These are phyloP conservation scores for Ceratocystis lukuohia DNA, from an alignment of 2,329 filamentous ascomycete genomes.

Conservation along the genomic window DNA sequence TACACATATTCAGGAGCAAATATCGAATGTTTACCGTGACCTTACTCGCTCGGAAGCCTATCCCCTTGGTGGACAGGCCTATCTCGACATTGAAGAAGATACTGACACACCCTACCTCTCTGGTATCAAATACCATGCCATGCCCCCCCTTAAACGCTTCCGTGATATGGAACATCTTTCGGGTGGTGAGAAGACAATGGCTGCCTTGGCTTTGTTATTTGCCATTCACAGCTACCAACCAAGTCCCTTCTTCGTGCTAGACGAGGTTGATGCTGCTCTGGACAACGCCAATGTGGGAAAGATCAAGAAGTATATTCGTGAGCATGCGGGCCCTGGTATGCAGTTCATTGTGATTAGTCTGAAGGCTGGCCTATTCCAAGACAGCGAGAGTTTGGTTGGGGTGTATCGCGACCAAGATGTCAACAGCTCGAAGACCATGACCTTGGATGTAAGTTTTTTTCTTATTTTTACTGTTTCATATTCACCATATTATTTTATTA, in stretches of 20 bases:
- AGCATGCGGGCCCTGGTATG: slow-evolving; percentile 92
- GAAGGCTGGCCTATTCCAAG: slow-evolving; percentile 90
- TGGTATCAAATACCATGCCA: slow-evolving; percentile 95
- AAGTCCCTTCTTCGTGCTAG: slow-evolving; percentile 91
- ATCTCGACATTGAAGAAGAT: slow-evolving; percentile 85
- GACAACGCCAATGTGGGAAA: slow-evolving; percentile 95
- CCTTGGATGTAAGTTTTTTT: slow-evolving; percentile 68
- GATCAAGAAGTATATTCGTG: slow-evolving; percentile 89
- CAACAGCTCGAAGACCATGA: slow-evolving; percentile 83
- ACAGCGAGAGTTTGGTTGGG: slow-evolving; percentile 87
- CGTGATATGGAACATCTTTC: slow-evolving; percentile 97
- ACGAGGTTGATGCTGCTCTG: slow-evolving; percentile 95
- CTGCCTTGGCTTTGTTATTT: slow-evolving; percentile 87
- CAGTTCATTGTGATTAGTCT: slow-evolving; percentile 97
- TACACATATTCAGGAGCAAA: slow-evolving; percentile 86
- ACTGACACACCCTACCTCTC: slow-evolving; percentile 92
- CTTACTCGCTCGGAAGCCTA: slow-evolving; percentile 83
- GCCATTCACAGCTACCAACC: slow-evolving; percentile 95
- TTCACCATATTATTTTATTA: neutral
- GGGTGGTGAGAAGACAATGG: slow-evolving; percentile 97
- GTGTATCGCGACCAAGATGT: slow-evolving; percentile 90
- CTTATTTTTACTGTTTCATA: neutral
- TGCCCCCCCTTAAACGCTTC: slow-evolving; percentile 97
- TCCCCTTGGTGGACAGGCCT: slow-evolving; percentile 76
- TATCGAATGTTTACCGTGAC: slow-evolving; percentile 86